Evolutionary conservation across 2,329 filamentous ascomycete species (phyloP), one percentile per base, ranked within the genome.

Genomic region (Cadophora luteo-olivacea): DNA sequence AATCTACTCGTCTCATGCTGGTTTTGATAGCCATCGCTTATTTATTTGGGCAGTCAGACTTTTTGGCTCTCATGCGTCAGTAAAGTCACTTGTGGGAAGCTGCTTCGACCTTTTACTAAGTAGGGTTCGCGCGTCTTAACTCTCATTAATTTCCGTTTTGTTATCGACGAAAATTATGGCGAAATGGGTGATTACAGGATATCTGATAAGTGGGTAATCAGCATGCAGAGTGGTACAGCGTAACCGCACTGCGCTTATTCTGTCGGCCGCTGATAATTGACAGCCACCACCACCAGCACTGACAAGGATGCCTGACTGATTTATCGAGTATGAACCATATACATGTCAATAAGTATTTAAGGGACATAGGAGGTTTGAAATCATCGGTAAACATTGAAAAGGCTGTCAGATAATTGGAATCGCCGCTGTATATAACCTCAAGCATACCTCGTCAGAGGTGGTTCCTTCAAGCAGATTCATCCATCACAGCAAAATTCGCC

Each of bases 231-330:
- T 52, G 3, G 14, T 12, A 29, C 11, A 54, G 11, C 24, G 29
- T 54, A 54, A 16, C 24, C 51, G 51, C 51, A 54, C 24, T 54
- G 51, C 51, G 24, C 24, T 54, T 54, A 54, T 29, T 54, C 14
- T 19, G 24, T 29, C 51, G 51, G 51, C 51, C 24, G 51, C 51
- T 38, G 16, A 45, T 16, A 45, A 45, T 19, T 19, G 12, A 9
- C 41, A 19, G 41, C 41, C 41, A 45, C 41, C 41, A 45, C 41
- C 41, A 14, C 14, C 36, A 14, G 8, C 9, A 4, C 8, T 38
- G 36, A 6, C 16, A 19, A 19, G 41, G 41, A 45, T 16, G 41
- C 16, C 41, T 45, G 41, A 29, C 16, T 19, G 12, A 14, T 14
- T 14, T 45, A n/a, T n/a, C n/a, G n/a, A n/a, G n/a, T n/a, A 6